Base-by-base conservation (phyloP, 257 asterid genomes). In the Ocimum tenuiflorum region DNA sequence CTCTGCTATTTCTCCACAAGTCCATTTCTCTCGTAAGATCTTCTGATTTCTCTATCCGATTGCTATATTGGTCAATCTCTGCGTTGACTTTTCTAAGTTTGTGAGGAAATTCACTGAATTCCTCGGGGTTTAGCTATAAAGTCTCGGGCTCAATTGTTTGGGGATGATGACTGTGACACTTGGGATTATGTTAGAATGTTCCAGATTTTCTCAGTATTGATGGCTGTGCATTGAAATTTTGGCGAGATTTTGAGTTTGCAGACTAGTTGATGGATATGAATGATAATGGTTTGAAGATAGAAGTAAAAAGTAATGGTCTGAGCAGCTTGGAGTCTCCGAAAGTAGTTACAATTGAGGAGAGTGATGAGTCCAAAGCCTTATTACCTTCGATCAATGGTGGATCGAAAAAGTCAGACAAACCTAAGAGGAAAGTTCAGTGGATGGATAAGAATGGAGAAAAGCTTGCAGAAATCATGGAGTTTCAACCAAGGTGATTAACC, bases 371-470 rank as follows among this genome's bases (percentile, higher is more conserved):
- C 27, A 73, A 59, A 73, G 77, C 83, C 42, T 59, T 88, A 78
- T 72, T 83, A 82, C 79, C 78, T 11, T 23, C 79, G n/a, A 75
- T 55, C 46, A 75, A 75, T 17, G 88, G 82, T 66, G 83, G 81
- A 13, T 47, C 85, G 7, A 81, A 78, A 31, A 74, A 74, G 35
- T 66, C 70, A 2, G 81, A 53, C n/a, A 89, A 80, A 38, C 91
- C 91, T 9, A 76, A 67, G 78, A 78, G 82, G 73, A 88, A 91
- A 80, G 98, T 91, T 60, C 98, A 86, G 76, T 91, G 98, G 98
- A 75, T 80, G 57, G 96, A 91, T 78, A 83, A 39, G 66, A 78
- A 85, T 78, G 98, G 98, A 6, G 75, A 82, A 59, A 85, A 91
- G 58, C 98, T 91, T 68, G 89, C 91, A 0, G 81, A 91, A 76